Evolutionary conservation across 345 rosid genomes (phyloP).

Genomic region (Fremontodendron californicum): DNA sequence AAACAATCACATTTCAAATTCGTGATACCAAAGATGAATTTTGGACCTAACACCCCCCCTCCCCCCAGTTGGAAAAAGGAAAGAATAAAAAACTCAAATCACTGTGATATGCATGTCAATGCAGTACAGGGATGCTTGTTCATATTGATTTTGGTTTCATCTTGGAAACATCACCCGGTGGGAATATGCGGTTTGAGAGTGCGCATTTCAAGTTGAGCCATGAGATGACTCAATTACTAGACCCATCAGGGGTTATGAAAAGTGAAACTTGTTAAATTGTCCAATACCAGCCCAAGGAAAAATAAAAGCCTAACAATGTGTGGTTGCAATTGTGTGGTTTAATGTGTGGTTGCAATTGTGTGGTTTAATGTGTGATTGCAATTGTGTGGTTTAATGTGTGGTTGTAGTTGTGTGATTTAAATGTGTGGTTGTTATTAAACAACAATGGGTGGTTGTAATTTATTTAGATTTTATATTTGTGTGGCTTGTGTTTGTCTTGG

Average conservation of each 20-base stretch:
- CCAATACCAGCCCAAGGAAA: too few species aligned
- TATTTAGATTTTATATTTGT: too few species aligned
- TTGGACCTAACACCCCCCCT: background rate
- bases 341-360: too few species aligned
- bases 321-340: too few species aligned
- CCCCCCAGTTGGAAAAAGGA: background rate
- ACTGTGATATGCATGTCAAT: conserved; percentile 15
- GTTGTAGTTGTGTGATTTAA: too few species aligned
- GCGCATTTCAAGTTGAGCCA: conserved; percentile 99
- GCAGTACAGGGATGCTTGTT: conserved; percentile 88
- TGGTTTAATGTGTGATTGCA: too few species aligned
- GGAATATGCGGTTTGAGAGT: conserved; percentile 95
- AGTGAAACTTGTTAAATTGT: too few species aligned
- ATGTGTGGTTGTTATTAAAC: too few species aligned
- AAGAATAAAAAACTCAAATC: background rate
- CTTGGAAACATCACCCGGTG: conserved; percentile 92
- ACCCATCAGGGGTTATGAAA: conserved; percentile 90
- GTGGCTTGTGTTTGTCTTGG: too few species aligned
- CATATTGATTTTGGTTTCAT: conserved; percentile 98
- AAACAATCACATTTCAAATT: background rate
- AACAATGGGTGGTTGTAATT: too few species aligned
- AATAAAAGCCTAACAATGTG: too few species aligned
- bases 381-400: too few species aligned
- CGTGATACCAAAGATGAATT: background rate
- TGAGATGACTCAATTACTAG: conserved; percentile 96